A percentile compares a stretch with the other conserved stretches of the same genome.
Evolutionary conservation across 2,329 filamentous ascomycete genomes (phyloP).

Genomic region (Exophiala alcalophila): DNA sequence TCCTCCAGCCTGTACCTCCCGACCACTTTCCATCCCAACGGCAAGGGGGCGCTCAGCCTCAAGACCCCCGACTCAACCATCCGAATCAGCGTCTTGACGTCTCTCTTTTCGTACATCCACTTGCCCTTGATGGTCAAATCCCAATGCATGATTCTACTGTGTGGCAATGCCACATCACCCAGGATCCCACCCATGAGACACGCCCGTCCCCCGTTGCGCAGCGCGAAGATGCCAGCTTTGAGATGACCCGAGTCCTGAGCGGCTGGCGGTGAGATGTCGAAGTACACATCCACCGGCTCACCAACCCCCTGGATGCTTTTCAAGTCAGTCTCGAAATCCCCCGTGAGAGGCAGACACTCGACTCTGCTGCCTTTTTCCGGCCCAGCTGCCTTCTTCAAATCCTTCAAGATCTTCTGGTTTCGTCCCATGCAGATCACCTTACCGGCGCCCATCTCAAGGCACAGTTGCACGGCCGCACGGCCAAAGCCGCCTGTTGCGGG

Average conservation of each 20-base stretch:
- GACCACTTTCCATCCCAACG: neutral
- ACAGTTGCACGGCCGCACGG: conserved; percentile 47
- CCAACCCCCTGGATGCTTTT: conserved; percentile 34
- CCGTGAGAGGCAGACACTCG: conserved; percentile 42
- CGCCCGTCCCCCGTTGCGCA: conserved; percentile 23
- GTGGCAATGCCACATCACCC: conserved; percentile 23
- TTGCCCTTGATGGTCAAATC: conserved; percentile 28
- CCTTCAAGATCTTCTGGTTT: conserved; percentile 31
- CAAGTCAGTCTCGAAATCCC: conserved; percentile 40
- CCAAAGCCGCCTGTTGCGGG: conserved; percentile 51
- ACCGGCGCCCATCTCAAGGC: conserved; percentile 47
- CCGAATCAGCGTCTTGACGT: conserved; percentile 21
- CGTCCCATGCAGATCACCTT: conserved; percentile 52
- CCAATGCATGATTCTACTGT: conserved; percentile 15
- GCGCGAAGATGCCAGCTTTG: conserved; percentile 37
- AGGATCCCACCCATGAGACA: conserved; percentile 26
- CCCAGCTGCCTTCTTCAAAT: conserved; percentile 2
- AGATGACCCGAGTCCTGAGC: conserved; percentile 40
- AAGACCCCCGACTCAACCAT: conserved; percentile 26
- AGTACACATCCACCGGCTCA: conserved; percentile 43
- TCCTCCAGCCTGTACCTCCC: conserved; percentile 5
- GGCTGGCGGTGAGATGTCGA: conserved; percentile 49
- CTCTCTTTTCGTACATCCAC: conserved; percentile 27
- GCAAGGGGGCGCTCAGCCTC: conserved; percentile 4
- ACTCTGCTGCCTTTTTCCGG: conserved; percentile 31